Base-by-base conservation (phyloP, 148 eudicot species). In the Linanthus parryae region DNA sequence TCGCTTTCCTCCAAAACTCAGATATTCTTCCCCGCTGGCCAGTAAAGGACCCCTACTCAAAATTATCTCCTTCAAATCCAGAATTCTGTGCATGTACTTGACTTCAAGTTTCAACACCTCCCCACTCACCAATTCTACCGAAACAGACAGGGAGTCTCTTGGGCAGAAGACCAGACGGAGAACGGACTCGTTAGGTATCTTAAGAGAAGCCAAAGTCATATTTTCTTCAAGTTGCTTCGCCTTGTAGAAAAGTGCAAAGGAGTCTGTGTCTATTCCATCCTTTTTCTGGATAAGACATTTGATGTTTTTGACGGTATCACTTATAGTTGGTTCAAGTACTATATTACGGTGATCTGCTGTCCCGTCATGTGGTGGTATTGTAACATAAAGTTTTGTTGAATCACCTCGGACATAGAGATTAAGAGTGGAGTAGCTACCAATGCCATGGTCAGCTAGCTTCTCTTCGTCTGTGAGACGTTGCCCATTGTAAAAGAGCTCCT, bases 81-180 rank as follows among this genome's bases (percentile, higher is more conserved):
- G 27, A 26, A 76, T n/a, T 0, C 65, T 67, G 9, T 51, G 27
- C 28, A 48, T 16, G 41, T 37, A 17, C 65, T 48, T 72, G 17
- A 76, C 73, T 56, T 71, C 44, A 3, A 52, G 24, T 8, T 34
- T 52, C 35, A 66, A 0, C 8, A 22, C 38, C 44, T 53, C 59
- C 5, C 48, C 47, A 8, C 34, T n/a, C n/a, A n/a, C n/a, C n/a
- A n/a, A n/a, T n/a, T n/a, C n/a, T n/a, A n/a, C n/a, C n/a, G n/a
- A n/a, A n/a, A n/a, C n/a, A n/a, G n/a, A 18, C 39, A 60, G 2
- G 15, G 21, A 7, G 22, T 76, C 68, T 38, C 25, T 40, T 22
- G 82, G 82, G 4, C 35, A 29, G 8, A 56, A 18, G 8, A 68
- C 42, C 72, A 72, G 20, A 48, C 16, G 46, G 30, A 76, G 48